These are phyloP conservation scores for Aeminium ludgeri DNA, from an alignment of 495 filamentous ascomycete species.

Conservation along the genomic window DNA sequence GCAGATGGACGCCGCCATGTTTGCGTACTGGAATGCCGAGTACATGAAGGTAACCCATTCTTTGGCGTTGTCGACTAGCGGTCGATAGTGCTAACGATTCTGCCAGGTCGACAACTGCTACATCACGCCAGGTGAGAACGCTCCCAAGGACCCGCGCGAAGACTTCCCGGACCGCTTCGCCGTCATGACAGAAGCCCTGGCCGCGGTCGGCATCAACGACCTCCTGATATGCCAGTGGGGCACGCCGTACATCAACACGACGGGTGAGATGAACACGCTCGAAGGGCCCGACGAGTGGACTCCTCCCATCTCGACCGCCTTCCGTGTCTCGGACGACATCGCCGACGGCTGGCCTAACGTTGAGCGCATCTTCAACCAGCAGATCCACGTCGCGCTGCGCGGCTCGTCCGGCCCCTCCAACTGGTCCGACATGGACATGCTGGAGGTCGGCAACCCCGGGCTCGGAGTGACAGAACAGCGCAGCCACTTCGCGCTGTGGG, in stretches of 20 bases:
- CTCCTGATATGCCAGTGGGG: constrained; percentile 16
- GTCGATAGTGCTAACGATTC: not conserved
- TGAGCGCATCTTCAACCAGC: constrained; percentile 1
- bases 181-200: constrained; percentile 6
- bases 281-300: constrained; percentile 9
- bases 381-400: not conserved
- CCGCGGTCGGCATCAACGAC: constrained; percentile 4
- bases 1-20: not conserved
- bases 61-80: not conserved
- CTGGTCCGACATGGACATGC: constrained; percentile 1
- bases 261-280: not conserved
- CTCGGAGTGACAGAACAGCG: not conserved
- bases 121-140: not conserved
- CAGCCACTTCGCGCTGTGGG: constrained; percentile 8
- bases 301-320: constrained; percentile 5
- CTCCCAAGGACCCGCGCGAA: constrained; percentile 3
- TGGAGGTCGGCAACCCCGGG: constrained; percentile 3
- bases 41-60: constrained; percentile 1
- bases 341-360: not conserved
- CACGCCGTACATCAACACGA: not conserved
- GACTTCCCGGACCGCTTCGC: constrained; percentile 10
- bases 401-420: not conserved
- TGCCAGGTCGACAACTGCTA: constrained; percentile 5
- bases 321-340: constrained; percentile 16
- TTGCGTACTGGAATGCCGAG: not conserved